A percentile compares a stretch with the other conserved stretches of the same genome.
Conservation (phyloP, 2,329 filamentous ascomycete genomes). For the Cladosporium cucumerinum region DNA sequence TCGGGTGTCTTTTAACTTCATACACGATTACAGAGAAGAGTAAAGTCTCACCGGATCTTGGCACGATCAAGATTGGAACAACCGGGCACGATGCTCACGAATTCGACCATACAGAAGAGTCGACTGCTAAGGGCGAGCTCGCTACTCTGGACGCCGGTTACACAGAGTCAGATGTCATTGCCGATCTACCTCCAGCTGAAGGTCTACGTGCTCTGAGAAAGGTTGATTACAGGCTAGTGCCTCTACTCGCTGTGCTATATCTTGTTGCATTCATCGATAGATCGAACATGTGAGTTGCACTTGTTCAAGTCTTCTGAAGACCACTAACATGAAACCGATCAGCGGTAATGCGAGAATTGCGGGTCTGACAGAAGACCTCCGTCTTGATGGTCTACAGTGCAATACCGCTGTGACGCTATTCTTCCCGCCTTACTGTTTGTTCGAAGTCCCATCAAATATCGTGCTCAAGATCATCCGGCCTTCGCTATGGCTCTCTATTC, state of each 20-base stretch:
- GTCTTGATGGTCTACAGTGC: constrained; percentile 47
- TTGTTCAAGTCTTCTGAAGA: neutral
- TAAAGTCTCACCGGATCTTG: neutral
- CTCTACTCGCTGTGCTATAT: constrained; percentile 42
- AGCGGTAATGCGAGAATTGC: constrained; percentile 30
- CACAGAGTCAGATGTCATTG: constrained; percentile 10
- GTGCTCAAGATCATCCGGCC: constrained; percentile 25
- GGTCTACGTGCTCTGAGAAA: constrained; percentile 34
- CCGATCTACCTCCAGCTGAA: constrained; percentile 12
- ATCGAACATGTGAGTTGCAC: constrained; percentile 22
- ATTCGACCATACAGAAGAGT: neutral
- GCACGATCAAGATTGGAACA: neutral
- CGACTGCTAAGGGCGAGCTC: neutral
- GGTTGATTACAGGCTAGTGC: constrained; percentile 41
- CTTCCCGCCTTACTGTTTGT: constrained; percentile 48
- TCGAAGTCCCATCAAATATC: constrained; percentile 32
- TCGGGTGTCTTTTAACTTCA: neutral
- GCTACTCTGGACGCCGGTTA: constrained; percentile 16
- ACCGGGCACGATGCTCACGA: neutral
- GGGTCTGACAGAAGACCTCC: constrained; percentile 23
- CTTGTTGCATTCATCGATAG: constrained; percentile 56
- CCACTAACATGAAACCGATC: neutral
- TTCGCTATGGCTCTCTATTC: constrained; percentile 23
- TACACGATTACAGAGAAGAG: neutral
- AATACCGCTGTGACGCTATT: constrained; percentile 61